Base-by-base conservation (phyloP, 441 rosid species). In the Mallotus japonicus region DNA sequence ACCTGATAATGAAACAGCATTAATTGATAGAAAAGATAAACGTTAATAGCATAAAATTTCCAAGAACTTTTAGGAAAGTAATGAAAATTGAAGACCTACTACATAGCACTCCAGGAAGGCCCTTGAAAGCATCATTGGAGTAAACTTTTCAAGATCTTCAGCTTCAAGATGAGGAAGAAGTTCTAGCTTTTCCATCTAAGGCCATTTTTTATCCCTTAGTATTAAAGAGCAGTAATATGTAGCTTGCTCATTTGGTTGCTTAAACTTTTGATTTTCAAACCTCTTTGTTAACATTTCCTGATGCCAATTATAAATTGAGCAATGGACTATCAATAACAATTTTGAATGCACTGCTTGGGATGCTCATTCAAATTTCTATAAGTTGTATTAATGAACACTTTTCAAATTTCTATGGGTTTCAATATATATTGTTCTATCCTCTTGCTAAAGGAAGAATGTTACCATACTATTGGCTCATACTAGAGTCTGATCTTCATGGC, bases 161-260 rank as follows among this genome's bases (percentile, higher is more conserved):
- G 87, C 84, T 67, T 83, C 77, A 72, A 95, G 78, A 70, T 20
- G 78, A 69, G 85, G 83, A 82, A 90, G 88, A 70, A 87, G 83
- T 81, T 92, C 91, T 71, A 88, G 86, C 67, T 79, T 65, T 78
- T 95, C 99, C 81, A 58, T 88, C 96, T 89, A 88, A 32, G 92
- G 87, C 91, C 90, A 88, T 65, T 77, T 68, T 17, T 75, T 78
- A 56, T 92, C 92, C 58, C 78, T 76, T 68, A 95, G 88, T 42
- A 92, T 71, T 62, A 92, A 69, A 56, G 86, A 87, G 85, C 88
- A 87, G 73, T 87, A 88, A 82, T 78, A 73, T 86, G 72, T 84
- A 62, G 96, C 99, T 81, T 89, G 97, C 65, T 87, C 81, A 78
- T 79, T 81, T 22, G 99, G 97, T 74, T 91, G 90, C 75, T 73